Evolutionary conservation across 2,329 filamentous ascomycete species (phyloP), one percentile per base, ranked within the genome.

Genomic region (Fusarium proliferatum): DNA sequence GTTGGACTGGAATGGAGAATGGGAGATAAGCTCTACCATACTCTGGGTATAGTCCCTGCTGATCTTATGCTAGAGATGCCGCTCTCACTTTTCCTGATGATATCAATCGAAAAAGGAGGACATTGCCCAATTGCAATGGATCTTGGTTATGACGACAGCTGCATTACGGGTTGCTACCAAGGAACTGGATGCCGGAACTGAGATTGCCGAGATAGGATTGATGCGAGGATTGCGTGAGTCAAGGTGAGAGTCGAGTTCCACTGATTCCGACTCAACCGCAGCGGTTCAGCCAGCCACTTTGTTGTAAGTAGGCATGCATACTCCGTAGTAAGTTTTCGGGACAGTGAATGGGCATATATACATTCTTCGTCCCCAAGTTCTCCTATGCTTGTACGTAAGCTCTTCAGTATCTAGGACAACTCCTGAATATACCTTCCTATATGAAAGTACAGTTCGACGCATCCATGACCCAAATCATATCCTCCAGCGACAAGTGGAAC

Each of bases 11-110:
- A 64, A 51, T 26, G 38, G 19, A 41, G 71, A 55, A 59, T 26
- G 34, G 51, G 45, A 73, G 48, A 72, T 70, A 53, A 66, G 28
- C 53, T 65, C 61, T 15, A 58, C 42, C 30, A 59, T 53, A 30
- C 55, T 49, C 23, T 17, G 36, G 39, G 28, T 43, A 59, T 55
- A 41, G 42, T 48, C 2, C 45, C 36, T 45, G 52, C 15, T 48
- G 70, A 72, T 72, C 70, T 36, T 17, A 3, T 28, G 5, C 16
- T 26, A 43, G 34, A 26, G 30, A 45, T 56, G 21, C 10, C 15
- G 21, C 52, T 56, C 36, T 38, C 51, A 55, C 67, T 65, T 41
- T 43, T 17, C 38, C 26, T 28, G 34, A 33, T 21, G 9, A 39
- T 55, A 62, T 12, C 5, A 23, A 41, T 46, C 43, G 38, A 17